Evolutionary conservation across 2,329 filamentous ascomycete genomes (phyloP), one percentile per base, ranked within the genome.

Genomic region (Alternaria sp.): DNA sequence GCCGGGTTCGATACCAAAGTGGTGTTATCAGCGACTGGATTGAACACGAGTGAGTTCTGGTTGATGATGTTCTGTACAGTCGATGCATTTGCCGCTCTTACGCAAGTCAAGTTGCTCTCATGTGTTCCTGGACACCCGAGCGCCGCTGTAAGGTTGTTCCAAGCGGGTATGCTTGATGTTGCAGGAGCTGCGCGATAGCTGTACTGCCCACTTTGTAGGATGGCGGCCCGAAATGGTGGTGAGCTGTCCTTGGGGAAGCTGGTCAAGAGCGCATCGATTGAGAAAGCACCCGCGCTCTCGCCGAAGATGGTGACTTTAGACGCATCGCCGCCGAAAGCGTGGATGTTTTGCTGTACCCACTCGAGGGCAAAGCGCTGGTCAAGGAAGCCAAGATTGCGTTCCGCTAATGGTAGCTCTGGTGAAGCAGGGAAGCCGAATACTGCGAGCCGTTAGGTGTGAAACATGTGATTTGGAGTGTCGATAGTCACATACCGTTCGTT

Each of bases 321-420:
- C 0, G 78, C 65, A 70, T 87, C 79, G 6, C 86, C 86, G 1
- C 84, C 83, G 59, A 87, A 87, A 1, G 81, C 75, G 15, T 71
- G 70, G 37, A 86, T 83, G 61, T 86, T 84, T 26, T 82, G 80
- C 57, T 82, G 79, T 3, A 84, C 86, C 86, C 86, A 88, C 69
- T 87, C 83, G 2, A 87, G 76, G 4, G 85, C 86, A 20, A 82
- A 71, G n/a, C 86, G 80, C 63, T 87, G 86, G 57, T 88, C 86
- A 78, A 85, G 86, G 72, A 87, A 86, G 3, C 85, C 86, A 21
- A 84, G 78, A 60, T 88, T 88, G 1, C 63, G 67, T 20, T 64
- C 67, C 12, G 66, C 57, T 10, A 71, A 18, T 5, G 71, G 62
- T 3, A 78, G 50, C 11, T 69, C 68, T 3, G 74, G 68, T 9